A percentile compares a stretch with the other conserved stretches of the same genome.
Evolutionary conservation across 352 stramenopile species (phyloP).

Genomic region (Globisporangium spiculum): DNA sequence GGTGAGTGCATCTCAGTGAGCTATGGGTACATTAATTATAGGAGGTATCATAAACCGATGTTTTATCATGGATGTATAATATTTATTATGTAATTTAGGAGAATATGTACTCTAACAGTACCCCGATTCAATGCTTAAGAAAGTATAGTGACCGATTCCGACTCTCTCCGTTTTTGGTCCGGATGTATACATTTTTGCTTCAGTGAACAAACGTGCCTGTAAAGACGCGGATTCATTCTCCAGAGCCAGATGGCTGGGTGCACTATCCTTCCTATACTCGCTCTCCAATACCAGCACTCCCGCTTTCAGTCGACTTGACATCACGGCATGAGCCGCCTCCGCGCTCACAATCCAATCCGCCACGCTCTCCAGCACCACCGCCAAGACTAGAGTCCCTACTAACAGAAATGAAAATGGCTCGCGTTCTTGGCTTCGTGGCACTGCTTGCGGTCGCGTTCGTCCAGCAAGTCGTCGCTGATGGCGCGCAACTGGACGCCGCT

Average conservation of each 20-base stretch:
- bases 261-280: background rate
- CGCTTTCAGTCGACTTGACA: background rate
- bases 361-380: background rate
- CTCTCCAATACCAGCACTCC: background rate
- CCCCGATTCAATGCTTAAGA: background rate
- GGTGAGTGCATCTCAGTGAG: background rate
- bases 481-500: constrained; percentile 10
- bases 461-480: background rate
- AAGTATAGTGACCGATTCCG: background rate
- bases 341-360: constrained; percentile 4
- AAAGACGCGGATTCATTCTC: constrained; percentile 4
- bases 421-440: background rate
- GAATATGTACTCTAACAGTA: background rate
- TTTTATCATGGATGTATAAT: too few species aligned
- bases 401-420: constrained; percentile 1
- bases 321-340: background rate
- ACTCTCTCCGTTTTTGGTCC: background rate
- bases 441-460: constrained; percentile 9
- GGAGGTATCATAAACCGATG: background rate
- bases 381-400: background rate
- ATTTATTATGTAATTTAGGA: background rate
- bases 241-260: background rate
- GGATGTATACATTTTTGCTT: background rate
- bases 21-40: background rate
- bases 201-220: background rate